Evolutionary conservation across 192 early-diverging fungal genomes (phyloP).

Genomic region (Coemansia sp.): DNA sequence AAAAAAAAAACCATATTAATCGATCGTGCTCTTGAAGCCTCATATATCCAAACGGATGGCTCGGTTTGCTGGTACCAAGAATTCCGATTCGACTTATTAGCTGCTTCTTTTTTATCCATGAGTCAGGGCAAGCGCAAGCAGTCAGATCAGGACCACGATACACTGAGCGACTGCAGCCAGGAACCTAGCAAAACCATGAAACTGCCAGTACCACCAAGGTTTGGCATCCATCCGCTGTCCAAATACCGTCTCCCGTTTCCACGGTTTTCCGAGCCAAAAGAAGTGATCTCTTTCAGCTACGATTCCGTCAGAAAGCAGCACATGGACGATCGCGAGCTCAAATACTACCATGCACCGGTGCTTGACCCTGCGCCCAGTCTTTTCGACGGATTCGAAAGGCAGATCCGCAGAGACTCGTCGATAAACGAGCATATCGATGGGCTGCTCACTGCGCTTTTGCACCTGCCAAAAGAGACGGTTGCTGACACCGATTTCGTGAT

Average conservation of each 20-base stretch:
- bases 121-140: constrained; percentile 5
- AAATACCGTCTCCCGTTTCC: constrained; percentile 50
- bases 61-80: no score
- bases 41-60: no score
- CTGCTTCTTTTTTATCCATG: not conserved
- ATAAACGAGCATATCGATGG: constrained; percentile 81
- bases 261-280: constrained; percentile 62
- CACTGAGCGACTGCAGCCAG: not conserved
- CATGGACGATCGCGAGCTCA: constrained; percentile 59
- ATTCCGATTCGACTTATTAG: no score
- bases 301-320: constrained; percentile 59
- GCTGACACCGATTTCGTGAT: constrained; percentile 54
- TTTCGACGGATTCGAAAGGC: constrained; percentile 68
- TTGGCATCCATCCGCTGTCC: constrained; percentile 36
- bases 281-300: constrained; percentile 69
- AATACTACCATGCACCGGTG: constrained; percentile 31
- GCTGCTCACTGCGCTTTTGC: constrained; percentile 65
- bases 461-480: constrained; percentile 17
- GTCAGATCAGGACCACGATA: not conserved
- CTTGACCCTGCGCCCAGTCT: constrained; percentile 53
- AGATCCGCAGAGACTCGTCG: constrained; percentile 62
- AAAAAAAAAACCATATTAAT: not conserved
- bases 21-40: no score
- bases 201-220: not conserved
- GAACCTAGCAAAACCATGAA: constrained; percentile 1